Base-by-base conservation (phyloP, 2,329 filamentous ascomycete species). In the Chaetothyriales sp. region DNA sequence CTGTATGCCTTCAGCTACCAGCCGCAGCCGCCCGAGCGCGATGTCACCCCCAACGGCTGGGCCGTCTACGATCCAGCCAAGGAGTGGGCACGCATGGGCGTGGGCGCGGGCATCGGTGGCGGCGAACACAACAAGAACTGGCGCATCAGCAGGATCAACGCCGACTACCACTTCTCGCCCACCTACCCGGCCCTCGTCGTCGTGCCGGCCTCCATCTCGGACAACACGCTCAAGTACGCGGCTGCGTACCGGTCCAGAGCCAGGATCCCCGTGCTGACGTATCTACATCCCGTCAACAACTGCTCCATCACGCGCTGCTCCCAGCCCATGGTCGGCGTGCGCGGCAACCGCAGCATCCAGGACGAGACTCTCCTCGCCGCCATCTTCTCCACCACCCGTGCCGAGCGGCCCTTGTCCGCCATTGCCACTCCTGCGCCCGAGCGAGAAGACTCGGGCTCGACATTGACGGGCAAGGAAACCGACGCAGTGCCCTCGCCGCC, bases 281-380 rank as follows among this genome's bases (percentile, higher is more conserved):
- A 98, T 67, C 80, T 95, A n/a, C 92, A 98, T 67, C 87, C 88
- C 0, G 76, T 95, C 62, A 98, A 97, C 66, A 95, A 94, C 66
- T 97, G 92, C 67, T 92, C 89, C 20, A 95, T 98, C 58, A 95
- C 90, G 1, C 79, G 92, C 64, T 94, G 89, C 64, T 94, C 90
- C 2, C 92, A 98, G 65, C 92, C 92, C 0, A 74, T 90, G 52
- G 85, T 90, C 1, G 92, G 92, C 13, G 79, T 97, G 20, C 81
- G 85, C 47, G 81, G 86, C 56, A 92, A 94, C 63, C 82, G 90
- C 44, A 97, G 89, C 63, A 86, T 94, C 29, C 92, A 98, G 66
- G 92, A 98, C 64, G 92, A 98, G 69, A 88, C 89, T 62, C 78
- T 98, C 4, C 83, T 98, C 18, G 84, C 86, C 19, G 88, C 92